phyloP scores from a whole-genome alignment of 805 yeast genomes.

The Candida lessepsii region DNA sequence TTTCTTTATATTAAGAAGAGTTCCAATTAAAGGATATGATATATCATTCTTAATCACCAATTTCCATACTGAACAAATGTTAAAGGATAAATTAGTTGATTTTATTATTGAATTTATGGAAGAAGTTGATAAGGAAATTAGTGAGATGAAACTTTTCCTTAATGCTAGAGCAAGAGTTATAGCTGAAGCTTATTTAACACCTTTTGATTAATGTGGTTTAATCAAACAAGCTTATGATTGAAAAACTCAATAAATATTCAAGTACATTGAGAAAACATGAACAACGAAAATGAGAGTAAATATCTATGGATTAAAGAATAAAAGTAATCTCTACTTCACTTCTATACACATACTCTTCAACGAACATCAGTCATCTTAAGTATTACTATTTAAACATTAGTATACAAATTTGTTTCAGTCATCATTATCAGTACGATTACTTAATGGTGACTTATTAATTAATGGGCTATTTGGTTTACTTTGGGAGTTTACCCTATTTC shows the following conservation, averaged over 20 bases:
- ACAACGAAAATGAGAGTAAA: neutral
- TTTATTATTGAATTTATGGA: conserved; percentile 98
- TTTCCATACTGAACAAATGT: conserved; percentile 92
- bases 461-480: conserved; percentile 21
- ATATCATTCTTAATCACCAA: conserved; percentile 91
- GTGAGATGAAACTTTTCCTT: conserved; percentile 95
- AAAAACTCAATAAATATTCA: no score
- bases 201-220: conserved; percentile 59
- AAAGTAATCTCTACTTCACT: neutral
- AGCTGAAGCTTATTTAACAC: conserved; percentile 92
- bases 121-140: conserved; percentile 96
- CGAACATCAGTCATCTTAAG: no score
- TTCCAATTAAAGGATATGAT: conserved; percentile 87
- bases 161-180: conserved; percentile 97
- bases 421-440: conserved; percentile 10
- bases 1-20: conserved; percentile 86
- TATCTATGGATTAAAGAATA: no score
- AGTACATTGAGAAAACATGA: no score
- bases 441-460: conserved; percentile 19
- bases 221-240: no score
- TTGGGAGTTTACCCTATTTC: neutral
- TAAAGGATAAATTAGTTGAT: conserved; percentile 92
- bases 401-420: neutral
- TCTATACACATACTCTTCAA: neutral
- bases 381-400: no score